Evolutionary conservation across 306 rosid genomes (phyloP).

Genomic region (Cicer bijugum): DNA sequence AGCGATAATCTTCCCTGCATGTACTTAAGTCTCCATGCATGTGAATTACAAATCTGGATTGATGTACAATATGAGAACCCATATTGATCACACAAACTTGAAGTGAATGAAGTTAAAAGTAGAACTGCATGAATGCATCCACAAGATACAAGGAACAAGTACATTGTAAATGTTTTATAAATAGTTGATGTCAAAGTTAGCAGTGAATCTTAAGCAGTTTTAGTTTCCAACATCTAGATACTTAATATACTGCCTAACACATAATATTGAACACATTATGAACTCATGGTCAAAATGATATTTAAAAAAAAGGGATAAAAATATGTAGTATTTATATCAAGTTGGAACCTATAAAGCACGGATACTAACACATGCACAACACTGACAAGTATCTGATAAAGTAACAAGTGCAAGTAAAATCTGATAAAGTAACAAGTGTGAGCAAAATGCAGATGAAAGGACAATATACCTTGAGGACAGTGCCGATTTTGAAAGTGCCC

Average conservation of each 20-base stretch:
- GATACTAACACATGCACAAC: too few species aligned
- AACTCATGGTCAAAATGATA: conserved; percentile 12
- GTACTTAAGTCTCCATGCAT: conserved; percentile 1
- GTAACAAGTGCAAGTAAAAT: not conserved
- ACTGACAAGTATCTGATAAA: not conserved
- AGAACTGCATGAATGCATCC: conserved; percentile 5
- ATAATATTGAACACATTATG: not conserved
- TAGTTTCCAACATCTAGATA: not conserved
- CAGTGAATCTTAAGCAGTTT: conserved; percentile 13
- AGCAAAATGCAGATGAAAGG: conserved; percentile 38
- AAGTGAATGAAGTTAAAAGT: conserved; percentile 5
- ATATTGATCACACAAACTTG: conserved; percentile 10
- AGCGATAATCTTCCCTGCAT: not conserved
- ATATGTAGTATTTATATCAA: not conserved
- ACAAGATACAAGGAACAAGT: not conserved
- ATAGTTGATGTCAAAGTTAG: not conserved
- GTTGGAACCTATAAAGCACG: not conserved
- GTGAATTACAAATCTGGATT: conserved; percentile 16
- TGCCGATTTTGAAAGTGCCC: conserved; percentile 85
- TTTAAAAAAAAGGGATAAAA: not conserved
- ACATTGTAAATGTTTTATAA: not conserved
- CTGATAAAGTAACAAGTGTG: not conserved
- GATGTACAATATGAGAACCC: not conserved
- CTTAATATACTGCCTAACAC: not conserved
- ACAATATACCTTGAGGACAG: conserved; percentile 65